Percentiles rank a stretch among this genome's conserved stretches.
Conservation (phyloP, 441 rosid genomes). For the Hypseocharis bilobata region DNA sequence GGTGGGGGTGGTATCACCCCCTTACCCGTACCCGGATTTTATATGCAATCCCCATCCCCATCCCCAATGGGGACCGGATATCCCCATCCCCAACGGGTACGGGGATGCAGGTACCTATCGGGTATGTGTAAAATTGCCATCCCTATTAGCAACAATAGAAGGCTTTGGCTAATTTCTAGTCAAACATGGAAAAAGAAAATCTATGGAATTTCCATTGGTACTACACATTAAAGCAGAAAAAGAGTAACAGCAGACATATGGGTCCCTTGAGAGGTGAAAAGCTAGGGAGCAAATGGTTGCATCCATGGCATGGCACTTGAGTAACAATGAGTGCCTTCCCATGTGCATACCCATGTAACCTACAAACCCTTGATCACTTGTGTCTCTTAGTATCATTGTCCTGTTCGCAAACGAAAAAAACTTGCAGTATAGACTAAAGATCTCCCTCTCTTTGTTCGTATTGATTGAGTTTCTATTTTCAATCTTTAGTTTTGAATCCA, state of each 20-base stretch:
- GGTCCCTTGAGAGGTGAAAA: slow-evolving; percentile 23
- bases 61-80: no score
- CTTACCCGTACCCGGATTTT: no score
- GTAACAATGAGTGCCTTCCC: slow-evolving; percentile 36
- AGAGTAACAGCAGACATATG: slow-evolving; percentile 20
- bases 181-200: slow-evolving; percentile 7
- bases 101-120: no score
- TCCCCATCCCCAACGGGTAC: no score
- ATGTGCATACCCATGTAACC: slow-evolving; percentile 31
- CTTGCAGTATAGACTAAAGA: not conserved
- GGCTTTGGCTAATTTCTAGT: slow-evolving; percentile 2
- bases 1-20: no score
- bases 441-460: not conserved
- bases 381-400: not conserved
- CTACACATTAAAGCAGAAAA: not conserved
- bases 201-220: not conserved
- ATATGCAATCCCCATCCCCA: no score
- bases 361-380: not conserved
- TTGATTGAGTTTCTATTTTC: not conserved
- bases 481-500: not conserved
- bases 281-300: slow-evolving; percentile 14
- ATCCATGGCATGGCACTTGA: slow-evolving; percentile 33
- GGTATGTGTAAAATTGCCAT: no score
- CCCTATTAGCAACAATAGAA: no score
- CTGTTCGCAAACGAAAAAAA: not conserved